Evolutionary conservation across 257 asterid species (phyloP), one percentile per base, ranked within the genome.

Genomic region (Ballota nigra): DNA sequence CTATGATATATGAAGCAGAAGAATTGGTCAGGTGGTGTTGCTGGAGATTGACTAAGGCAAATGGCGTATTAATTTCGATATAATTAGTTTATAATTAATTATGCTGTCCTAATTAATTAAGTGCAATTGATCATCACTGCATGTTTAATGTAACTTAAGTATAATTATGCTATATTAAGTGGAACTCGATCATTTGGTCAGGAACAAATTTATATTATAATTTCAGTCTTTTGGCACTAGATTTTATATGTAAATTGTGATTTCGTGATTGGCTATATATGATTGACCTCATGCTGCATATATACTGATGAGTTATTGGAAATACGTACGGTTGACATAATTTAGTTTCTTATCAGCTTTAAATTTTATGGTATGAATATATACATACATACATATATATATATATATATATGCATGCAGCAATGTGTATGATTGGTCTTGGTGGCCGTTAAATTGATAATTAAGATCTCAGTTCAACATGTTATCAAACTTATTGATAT

Each of bases 1-100:
- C 10, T 34, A 49, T 24, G 75, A 61, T 47, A 49, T 47, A 33
- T 45, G 53, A 67, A 26, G 67, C 24, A n/a, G 59, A 56, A 64
- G 45, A n/a, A 31, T 16, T 33, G 63, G 4, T 13, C 38, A 4
- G 18, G 18, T 56, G 62, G 53, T 18, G 52, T 47, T 24, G 19
- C 10, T 28, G 29, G 29, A 20, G 18, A 19, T 43, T 28, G n/a
- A 19, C 6, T 8, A 7, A 10, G n/a, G n/a, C n/a, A n/a, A n/a
- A 56, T 20, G 20, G 60, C 29, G 38, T 20, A 24, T 22, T 12
- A 20, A 16, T 16, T 69, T 16, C 40, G 20, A 34, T 63, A 29
- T 66, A 66, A 51, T 15, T 66, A 66, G 60, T 66, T 49, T 16
- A 15, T 13, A 6, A n/a, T 36, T 15, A 59, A 59, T 33, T 75